Evolutionary conservation across 768 basidiomycete genomes (phyloP), one percentile per base, ranked within the genome.

Genomic region (Podaxis sp.): DNA sequence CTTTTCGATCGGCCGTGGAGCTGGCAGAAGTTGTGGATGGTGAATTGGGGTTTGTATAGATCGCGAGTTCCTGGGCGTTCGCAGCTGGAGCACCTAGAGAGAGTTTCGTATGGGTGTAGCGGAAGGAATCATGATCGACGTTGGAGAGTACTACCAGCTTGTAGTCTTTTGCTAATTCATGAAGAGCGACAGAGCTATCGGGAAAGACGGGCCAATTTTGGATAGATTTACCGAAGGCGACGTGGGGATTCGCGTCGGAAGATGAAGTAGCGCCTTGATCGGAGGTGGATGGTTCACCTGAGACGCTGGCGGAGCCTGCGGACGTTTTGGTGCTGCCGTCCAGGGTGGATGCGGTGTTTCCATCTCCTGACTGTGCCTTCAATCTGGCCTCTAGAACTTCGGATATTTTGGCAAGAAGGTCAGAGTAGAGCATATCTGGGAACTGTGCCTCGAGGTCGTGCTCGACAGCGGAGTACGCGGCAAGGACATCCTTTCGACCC

Each of bases 71-170:
- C 15, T 64, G 33, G 57, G 63, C 57, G 53, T 67, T 67, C 6
- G 68, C 64, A 19, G 68, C 68, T 5, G 68, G 60, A 13, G 71
- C 69, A 6, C 75, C 80, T n/a, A 77, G 75, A 5, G 82, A 81
- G 44, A 92, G 82, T 54, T 79, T 78, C 19, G 75, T 73, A 52
- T 87, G 86, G 0, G 89, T 91, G 65, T 80, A 74, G 2, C 80
- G 75, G 69, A 91, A 90, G 36, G 88, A 87, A 24, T 67, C 70
- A 61, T 80, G 80, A 66, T 93, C 90, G 69, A 92, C 86, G 72
- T 93, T 92, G 66, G 89, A 91, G 42, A 92, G 79, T 4, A 91
- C 87, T 63, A 86, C 80, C 63, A 92, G 85, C 60, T 86, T 87
- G 76, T 84, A 92, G 69, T 83, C 81, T 61, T 79, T 77, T 40